Evolutionary conservation across 352 stramenopile species (phyloP).

Genomic region (Phytophthora tubulina): DNA sequence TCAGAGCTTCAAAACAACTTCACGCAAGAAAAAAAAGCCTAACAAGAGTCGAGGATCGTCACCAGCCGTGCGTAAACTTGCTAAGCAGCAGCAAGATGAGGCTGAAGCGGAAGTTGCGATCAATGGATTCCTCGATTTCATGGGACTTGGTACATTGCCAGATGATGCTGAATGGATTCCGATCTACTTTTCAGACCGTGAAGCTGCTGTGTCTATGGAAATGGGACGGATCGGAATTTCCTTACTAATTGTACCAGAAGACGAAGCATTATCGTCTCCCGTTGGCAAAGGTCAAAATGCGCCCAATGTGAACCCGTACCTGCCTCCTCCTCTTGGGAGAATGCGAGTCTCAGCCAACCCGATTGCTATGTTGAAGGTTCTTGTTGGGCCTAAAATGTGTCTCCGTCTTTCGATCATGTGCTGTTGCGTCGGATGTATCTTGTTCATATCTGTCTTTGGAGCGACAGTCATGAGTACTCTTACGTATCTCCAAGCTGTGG

Average conservation of each 20-base stretch:
- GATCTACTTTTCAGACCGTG: slow-evolving; percentile 81
- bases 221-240: slow-evolving; percentile 78
- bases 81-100: slow-evolving; percentile 58
- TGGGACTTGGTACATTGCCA: slow-evolving; percentile 76
- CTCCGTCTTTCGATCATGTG: slow-evolving; percentile 54
- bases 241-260: slow-evolving; percentile 87
- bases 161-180: slow-evolving; percentile 83
- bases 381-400: slow-evolving; percentile 74
- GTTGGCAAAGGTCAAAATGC: slow-evolving; percentile 85
- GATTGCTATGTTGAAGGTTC: slow-evolving; percentile 79
- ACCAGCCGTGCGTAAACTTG: slow-evolving; percentile 23
- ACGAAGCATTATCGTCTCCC: slow-evolving; percentile 73
- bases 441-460: slow-evolving; percentile 76
- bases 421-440: slow-evolving; percentile 67
- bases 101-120: slow-evolving; percentile 66
- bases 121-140: slow-evolving; percentile 73
- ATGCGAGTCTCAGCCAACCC: slow-evolving; percentile 88
- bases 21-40: slow-evolving; percentile 5
- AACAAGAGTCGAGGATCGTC: slow-evolving; percentile 25
- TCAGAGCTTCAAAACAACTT: slow-evolving; percentile 16
- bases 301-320: slow-evolving; percentile 93
- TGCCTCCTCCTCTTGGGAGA: slow-evolving; percentile 87
- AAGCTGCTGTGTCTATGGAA: slow-evolving; percentile 66
- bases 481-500: slow-evolving; percentile 51
- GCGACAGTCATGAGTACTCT: slow-evolving; percentile 84